Conservation (phyloP, 257 asterid species). For the Plantago ovata region DNA sequence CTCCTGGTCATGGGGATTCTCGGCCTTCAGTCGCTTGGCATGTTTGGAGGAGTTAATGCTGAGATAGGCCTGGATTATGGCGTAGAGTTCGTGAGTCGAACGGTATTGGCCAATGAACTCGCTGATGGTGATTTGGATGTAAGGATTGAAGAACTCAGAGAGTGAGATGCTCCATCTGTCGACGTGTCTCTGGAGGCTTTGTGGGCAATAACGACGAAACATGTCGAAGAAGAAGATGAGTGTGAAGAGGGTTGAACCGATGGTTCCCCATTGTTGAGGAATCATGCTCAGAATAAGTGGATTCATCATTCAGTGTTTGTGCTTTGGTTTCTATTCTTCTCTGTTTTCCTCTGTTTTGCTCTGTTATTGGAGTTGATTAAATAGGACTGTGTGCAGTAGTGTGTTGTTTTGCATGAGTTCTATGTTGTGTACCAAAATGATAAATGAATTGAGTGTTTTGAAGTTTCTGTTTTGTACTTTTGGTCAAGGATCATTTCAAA, state of each 20-base stretch:
- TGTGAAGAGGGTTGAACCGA: conserved; percentile 30
- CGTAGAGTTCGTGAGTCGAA: conserved; percentile 42
- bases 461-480: no score
- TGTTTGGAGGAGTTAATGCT: conserved; percentile 29
- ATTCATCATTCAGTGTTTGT: no score
- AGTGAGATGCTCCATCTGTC: conserved; percentile 19
- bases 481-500: no score
- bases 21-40: conserved; percentile 46
- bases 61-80: conserved; percentile 42
- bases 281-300: no score
- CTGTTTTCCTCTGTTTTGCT: no score
- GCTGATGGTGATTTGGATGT: conserved; percentile 37
- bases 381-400: no score
- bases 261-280: conserved; percentile 33
- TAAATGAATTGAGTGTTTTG: no score
- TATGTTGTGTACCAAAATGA: no score
- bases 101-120: conserved; percentile 39
- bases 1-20: conserved; percentile 26
- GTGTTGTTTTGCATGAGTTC: no score
- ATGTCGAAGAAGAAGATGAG: conserved; percentile 42
- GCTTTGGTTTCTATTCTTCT: no score
- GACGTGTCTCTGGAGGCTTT: conserved; percentile 3
- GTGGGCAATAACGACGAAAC: conserved; percentile 37
- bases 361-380: no score
- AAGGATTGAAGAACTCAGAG: conserved; percentile 34